Base-by-base conservation (phyloP, 805 yeast genomes). In the Wickerhamiella parazyma region DNA sequence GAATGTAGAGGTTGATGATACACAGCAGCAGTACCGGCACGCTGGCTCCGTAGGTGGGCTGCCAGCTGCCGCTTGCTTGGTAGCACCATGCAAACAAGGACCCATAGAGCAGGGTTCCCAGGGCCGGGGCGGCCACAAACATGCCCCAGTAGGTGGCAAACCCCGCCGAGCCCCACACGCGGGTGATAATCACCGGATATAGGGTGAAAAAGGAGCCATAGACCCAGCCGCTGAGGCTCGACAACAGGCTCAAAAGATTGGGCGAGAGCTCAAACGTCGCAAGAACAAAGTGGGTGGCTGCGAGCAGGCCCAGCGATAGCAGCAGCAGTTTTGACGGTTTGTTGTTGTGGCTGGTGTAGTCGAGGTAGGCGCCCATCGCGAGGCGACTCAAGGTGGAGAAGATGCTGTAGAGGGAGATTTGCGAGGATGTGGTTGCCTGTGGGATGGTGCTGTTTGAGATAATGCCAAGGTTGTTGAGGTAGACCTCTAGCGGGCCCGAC, bases 91-190 rank as follows among this genome's bases (percentile, higher is more conserved):
- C 95, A 57, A 79, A 86, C 10, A 77, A 50, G 41, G 81, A 54
- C 5, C 94, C 87, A 53, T 72, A 81, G 2, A 73, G 48, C 4
- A 80, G 66, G 1, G 89, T 68, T 1, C 95, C 94, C 2, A 83
- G 49, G 0, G 95, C 95, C 2, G 95, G 94, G 0, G 93, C 91
- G 28, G 82, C 69, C 72, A 85, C 79, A 58, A 85, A 82, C 20
- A 80, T 66, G 2, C 96, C 96, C 84, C 95, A 89, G 1, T 89
- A 81, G 2, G 94, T 81, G 0, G 96, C 97, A 61, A 89, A 75
- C 26, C 82, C 71, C 35, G 81, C 86, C 18, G 81, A 71, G 0
- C 96, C 96, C 86, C 95, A 91, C 2, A 82, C 74, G 3, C 78
- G 68, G 1, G 94, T 79, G 12, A 86, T 75, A 11, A 86, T 69